A percentile compares a stretch with the other conserved stretches of the same genome.
These are phyloP conservation scores for Cyclotella kingstonii DNA, from an alignment of 108 stramenopile genomes.

Conservation along the genomic window DNA sequence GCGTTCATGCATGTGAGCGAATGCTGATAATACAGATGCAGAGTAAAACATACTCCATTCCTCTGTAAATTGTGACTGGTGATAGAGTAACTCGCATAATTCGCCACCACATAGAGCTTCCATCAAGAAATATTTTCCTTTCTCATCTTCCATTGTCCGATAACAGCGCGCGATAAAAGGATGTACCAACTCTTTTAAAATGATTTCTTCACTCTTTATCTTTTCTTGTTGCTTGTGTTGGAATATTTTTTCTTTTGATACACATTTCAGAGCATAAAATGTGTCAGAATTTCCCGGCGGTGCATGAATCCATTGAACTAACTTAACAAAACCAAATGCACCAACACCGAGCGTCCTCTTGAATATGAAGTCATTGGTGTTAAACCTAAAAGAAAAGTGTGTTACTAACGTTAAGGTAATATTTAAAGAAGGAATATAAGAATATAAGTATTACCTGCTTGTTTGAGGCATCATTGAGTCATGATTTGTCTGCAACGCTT, in stretches of 20 bases:
- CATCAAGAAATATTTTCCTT: conserved; percentile 60
- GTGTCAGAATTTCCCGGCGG: conserved; percentile 15
- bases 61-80: conserved; percentile 51
- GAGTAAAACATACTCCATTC: conserved; percentile 55
- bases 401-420: neutral
- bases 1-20: conserved; percentile 60
- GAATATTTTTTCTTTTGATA: conserved; percentile 55
- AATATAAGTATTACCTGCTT: conserved; percentile 1
- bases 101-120: conserved; percentile 72
- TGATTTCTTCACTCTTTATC: conserved; percentile 53
- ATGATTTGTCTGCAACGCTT: neutral
- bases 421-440: no score
- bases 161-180: conserved; percentile 56
- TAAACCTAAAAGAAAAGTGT: conserved; percentile 12
- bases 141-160: conserved; percentile 48
- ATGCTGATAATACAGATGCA: conserved; percentile 59
- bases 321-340: conserved; percentile 50
- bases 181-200: conserved; percentile 53
- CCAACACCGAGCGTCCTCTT: conserved; percentile 53
- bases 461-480: conserved; percentile 16
- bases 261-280: conserved; percentile 55
- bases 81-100: conserved; percentile 58
- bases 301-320: conserved; percentile 42
- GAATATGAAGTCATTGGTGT: conserved; percentile 45
- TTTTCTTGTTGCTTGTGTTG: conserved; percentile 51